Evolutionary conservation across 192 early-diverging fungal species (phyloP).

Genomic region (Umbelopsis isabellina): DNA sequence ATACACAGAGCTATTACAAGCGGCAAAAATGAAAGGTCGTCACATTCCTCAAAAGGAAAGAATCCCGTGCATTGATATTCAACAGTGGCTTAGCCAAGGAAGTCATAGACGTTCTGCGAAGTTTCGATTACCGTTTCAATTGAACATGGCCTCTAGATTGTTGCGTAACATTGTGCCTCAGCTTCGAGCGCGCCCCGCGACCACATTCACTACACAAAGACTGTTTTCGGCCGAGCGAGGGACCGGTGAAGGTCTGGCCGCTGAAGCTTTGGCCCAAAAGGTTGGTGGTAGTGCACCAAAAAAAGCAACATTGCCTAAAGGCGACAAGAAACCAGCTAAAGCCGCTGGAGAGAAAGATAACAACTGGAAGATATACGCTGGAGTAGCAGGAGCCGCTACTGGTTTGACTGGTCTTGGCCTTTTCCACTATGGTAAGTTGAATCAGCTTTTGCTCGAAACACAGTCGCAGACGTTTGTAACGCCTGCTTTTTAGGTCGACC

Average conservation of each 20-base stretch:
- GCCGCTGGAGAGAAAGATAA: conserved; percentile 43
- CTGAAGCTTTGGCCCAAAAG: conserved; percentile 49
- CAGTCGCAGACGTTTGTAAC: not conserved
- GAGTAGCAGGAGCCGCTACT: conserved; percentile 38
- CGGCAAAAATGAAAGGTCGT: no score
- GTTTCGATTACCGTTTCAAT: not conserved
- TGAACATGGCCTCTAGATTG: conserved; percentile 12
- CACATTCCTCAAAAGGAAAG: not conserved
- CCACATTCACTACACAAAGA: not conserved
- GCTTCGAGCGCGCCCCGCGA: not conserved
- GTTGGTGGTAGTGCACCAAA: conserved; percentile 35
- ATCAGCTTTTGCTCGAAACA: not conserved
- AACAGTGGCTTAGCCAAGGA: not conserved
- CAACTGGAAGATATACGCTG: conserved; percentile 41
- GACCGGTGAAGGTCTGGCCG: conserved; percentile 38
- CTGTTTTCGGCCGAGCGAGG: conserved; percentile 1
- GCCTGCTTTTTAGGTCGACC: conserved; percentile 30
- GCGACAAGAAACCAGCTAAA: conserved; percentile 57
- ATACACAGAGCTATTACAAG: no score
- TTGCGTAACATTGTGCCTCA: conserved; percentile 2
- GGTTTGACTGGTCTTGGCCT: conserved; percentile 40
- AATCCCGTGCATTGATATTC: not conserved
- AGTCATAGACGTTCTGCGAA: not conserved
- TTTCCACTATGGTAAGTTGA: conserved; percentile 48
- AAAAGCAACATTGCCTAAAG: conserved; percentile 51